Conservation (phyloP, 2,329 filamentous ascomycete genomes). For the Diaporthe capsici region DNA sequence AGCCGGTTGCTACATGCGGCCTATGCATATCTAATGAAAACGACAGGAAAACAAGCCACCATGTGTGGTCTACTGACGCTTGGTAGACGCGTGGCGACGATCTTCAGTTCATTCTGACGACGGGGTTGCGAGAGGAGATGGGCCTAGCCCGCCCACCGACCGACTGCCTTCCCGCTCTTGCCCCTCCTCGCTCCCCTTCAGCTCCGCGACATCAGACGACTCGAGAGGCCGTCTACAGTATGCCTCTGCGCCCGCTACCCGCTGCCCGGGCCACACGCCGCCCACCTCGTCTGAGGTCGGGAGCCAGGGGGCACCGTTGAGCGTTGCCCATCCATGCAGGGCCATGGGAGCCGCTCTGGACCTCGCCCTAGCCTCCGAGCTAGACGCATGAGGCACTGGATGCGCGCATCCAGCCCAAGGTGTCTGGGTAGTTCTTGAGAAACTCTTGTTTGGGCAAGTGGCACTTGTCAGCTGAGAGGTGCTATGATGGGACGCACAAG, state of each 20-base stretch:
- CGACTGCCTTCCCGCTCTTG: not conserved
- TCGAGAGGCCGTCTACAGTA: not conserved
- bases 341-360: slow-evolving; percentile 13
- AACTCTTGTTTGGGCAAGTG: slow-evolving; percentile 32
- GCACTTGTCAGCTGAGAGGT: slow-evolving; percentile 28
- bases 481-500: slow-evolving; percentile 20
- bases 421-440: slow-evolving; percentile 20
- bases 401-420: slow-evolving; percentile 24
- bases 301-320: slow-evolving; percentile 26
- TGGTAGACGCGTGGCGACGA: slow-evolving; percentile 31
- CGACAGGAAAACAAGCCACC: slow-evolving; percentile 22
- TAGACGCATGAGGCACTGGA: slow-evolving; percentile 27
- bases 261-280: not conserved
- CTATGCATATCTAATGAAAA: slow-evolving; percentile 17
- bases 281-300: slow-evolving; percentile 1
- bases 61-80: slow-evolving; percentile 6
- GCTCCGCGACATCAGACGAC: slow-evolving; percentile 24
- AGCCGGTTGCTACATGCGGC: slow-evolving; percentile 23
- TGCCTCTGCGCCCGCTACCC: not conserved
- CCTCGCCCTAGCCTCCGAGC: not conserved
- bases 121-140: slow-evolving; percentile 3
- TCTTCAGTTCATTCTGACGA: slow-evolving; percentile 22
- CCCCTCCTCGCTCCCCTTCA: not conserved
- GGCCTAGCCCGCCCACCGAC: slow-evolving; percentile 1
- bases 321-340: not conserved